Evolutionary conservation across 768 basidiomycete genomes (phyloP), one percentile per base, ranked within the genome.

Genomic region (Paxillus rubicundulus): DNA sequence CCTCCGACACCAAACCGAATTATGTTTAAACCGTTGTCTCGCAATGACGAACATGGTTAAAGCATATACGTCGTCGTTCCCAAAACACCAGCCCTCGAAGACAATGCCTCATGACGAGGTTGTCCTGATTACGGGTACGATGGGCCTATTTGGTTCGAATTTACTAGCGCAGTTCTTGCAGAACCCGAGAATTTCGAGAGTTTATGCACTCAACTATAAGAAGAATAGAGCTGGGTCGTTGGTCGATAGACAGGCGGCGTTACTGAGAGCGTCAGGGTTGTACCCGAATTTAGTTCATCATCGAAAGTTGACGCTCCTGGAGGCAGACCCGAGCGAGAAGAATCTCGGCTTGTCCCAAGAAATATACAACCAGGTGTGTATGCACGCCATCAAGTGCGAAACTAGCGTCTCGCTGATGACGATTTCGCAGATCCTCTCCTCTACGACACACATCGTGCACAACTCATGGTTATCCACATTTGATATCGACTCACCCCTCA

Each of bases 401-500:
- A 18, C 17, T 18, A 9, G n/a, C 37, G 37, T 18, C n/a, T 38
- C 17, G 37, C 37, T 38, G 37, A 38, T 17, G 17, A 7, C 12
- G 28, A 9, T 21, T n/a, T 50, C 34, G 5, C 24, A 63, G 59
- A 53, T 61, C 38, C 59, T 49, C 12, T 55, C 45, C n/a, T 63
- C 61, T 9, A 59, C 71, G 5, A 76, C 73, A 12, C 69, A 67
- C 30, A 65, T 77, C 57, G 70, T 75, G 14, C 72, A 75, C 59
- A 73, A 73, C 9, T 54, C 64, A 21, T 66, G 53, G 55, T 28
- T 55, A 9, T 57, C 45, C 9, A 34, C 49, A 9, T n/a, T 27
- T 17, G 48, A 57, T 10, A 37, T 47, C 9, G 20, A 45, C 13
- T 47, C 40, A 9, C 49, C 56, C 3, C 54, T 56, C 9, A 44